Evolutionary conservation across 2,329 filamentous ascomycete species (phyloP).

Genomic region (Didymella arachidicola): DNA sequence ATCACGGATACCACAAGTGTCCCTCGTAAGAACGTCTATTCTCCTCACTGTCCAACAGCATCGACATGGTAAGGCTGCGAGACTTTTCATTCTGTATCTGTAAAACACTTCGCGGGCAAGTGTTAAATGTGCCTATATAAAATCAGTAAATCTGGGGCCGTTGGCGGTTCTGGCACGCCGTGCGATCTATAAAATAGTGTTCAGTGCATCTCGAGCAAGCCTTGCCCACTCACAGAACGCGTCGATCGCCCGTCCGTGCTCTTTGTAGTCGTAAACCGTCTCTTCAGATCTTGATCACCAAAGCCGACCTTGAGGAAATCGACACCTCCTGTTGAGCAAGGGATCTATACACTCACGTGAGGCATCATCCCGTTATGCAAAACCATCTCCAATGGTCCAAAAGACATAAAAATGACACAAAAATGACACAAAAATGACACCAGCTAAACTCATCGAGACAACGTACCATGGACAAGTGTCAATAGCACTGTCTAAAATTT

Average conservation of each 20-base stretch:
- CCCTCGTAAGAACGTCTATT: neutral
- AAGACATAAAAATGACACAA: neutral
- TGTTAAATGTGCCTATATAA: constrained; percentile 31
- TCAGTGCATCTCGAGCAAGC: constrained; percentile 28
- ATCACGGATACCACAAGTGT: constrained; percentile 15
- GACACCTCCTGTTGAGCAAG: neutral
- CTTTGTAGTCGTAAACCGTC: neutral
- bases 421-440: constrained; percentile 4
- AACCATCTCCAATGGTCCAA: constrained; percentile 1
- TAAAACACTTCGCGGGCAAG: constrained; percentile 8
- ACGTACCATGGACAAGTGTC: constrained; percentile 26
- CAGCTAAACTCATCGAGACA: constrained; percentile 11
- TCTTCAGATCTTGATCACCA: neutral
- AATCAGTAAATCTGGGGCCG: constrained; percentile 34
- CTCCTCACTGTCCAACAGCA: constrained; percentile 10
- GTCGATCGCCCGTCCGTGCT: constrained; percentile 16
- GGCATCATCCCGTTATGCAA: constrained; percentile 1
- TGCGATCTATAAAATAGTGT: constrained; percentile 21
- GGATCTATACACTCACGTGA: constrained; percentile 17
- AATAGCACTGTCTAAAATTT: constrained; percentile 30
- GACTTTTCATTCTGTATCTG: constrained; percentile 27
- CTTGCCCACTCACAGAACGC: constrained; percentile 28
- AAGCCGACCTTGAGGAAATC: neutral
- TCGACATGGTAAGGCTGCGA: constrained; percentile 15
- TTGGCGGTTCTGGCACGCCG: constrained; percentile 8